Evolutionary conservation across 1,139 yeast species (phyloP), one percentile per base, ranked within the genome.

Genomic region (Geotrichum reessii): DNA sequence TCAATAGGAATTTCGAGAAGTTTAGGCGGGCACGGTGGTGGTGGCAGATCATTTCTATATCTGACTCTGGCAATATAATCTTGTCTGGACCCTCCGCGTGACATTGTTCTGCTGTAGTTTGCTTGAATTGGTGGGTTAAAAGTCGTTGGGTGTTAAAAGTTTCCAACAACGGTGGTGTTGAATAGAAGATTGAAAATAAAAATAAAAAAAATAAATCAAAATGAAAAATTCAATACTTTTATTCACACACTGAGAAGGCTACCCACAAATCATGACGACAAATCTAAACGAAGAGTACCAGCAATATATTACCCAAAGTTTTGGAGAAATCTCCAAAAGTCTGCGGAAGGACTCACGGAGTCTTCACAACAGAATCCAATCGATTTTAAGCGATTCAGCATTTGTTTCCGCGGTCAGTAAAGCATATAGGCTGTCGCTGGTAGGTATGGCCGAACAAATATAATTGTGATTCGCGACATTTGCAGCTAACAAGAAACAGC

Each of bases 1-100:
- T 77, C 74, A 2, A 77, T 72, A 17, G 81, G 76, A 56, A 73
- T 78, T 59, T 85, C 81, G 60, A 93, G 73, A 61, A 91, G 79
- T 72, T 88, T 90, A 25, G 99, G 98, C 57, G 96, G 91, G 63
- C 95, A 80, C 25, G 95, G 88, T 11, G 99, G 98, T 1, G 97
- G 93, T 17, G 99, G 99, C 40, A 93, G 77, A 67, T 84, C 88
- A 71, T 93, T 93, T 62, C 84, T 83, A 71, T 91, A 93, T 69
- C 96, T 82, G 58, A 88, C 83, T 66, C 88, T 86, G 58, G 96
- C 95, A 60, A 93, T 86, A 70, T 87, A 92, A 65, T 91, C 97
- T 73, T 92, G 97, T 71, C 90, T 59, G 42, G 67, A 58, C 14
- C 54, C 51, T 50, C 51, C 59, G 40, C 55, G 57, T 24, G 68